Conservation (phyloP, 225 moss, liverwort and hornwort genomes). For the Pleurozium schreberi region DNA sequence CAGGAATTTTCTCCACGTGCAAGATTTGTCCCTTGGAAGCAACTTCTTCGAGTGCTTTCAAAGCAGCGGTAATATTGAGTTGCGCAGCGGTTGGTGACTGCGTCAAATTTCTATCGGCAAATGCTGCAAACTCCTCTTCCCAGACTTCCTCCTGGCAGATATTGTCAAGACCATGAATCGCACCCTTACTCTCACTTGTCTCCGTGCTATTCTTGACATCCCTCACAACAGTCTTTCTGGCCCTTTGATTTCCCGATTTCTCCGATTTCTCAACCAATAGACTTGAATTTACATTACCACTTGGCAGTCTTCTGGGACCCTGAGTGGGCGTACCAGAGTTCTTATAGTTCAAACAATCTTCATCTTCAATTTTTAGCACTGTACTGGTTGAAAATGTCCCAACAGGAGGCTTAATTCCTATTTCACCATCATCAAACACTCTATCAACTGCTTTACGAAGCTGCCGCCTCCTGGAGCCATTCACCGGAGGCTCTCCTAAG, state of each 20-base stretch:
- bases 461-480: conserved; percentile 7
- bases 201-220: conserved; percentile 32
- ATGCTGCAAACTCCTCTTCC: conserved; percentile 26
- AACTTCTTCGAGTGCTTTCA: conserved; percentile 26
- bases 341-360: neutral
- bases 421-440: neutral
- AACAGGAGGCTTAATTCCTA: neutral
- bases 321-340: neutral
- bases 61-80: conserved; percentile 11
- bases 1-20: conserved; percentile 42
- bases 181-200: conserved; percentile 5
- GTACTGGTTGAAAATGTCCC: neutral
- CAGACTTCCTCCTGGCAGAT: conserved; percentile 9
- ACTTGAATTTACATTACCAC: neutral
- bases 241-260: neutral
- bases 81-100: neutral
- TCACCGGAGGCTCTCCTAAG: conserved; percentile 4
- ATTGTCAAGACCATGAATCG: neutral
- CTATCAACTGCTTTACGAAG: conserved; percentile 29
- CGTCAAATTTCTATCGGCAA: neutral
- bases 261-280: neutral
- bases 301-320: neutral
- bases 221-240: conserved; percentile 10
- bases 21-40: conserved; percentile 46
- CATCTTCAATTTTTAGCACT: neutral